phyloP scores from a whole-genome alignment of 164 flowering plant species.

The Pachysandra terminalis region DNA sequence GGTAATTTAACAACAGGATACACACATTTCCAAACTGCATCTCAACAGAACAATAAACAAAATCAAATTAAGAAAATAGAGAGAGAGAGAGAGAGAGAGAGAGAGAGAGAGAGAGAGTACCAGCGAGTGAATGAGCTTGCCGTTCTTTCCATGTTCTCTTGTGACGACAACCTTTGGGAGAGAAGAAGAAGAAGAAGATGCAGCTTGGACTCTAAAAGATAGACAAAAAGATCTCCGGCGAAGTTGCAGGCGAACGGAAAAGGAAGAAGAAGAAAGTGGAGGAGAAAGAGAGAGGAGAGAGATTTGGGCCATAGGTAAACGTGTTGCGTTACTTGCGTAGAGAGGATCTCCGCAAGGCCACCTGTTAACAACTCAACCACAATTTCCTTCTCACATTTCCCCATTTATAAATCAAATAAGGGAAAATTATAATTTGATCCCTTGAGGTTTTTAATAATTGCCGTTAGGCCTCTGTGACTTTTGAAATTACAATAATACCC shows the following conservation, averaged over 20 bases:
- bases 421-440: too few relatives aligned
- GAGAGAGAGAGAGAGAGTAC: constrained; percentile 30
- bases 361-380: background rate
- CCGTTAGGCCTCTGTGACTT: too few relatives aligned
- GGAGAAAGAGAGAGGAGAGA: constrained; percentile 30
- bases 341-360: constrained; percentile 3
- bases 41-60: too few relatives aligned
- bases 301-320: constrained; percentile 28
- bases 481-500: too few relatives aligned
- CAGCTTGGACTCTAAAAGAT: constrained; percentile 20
- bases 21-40: too few relatives aligned
- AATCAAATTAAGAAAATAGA: too few relatives aligned
- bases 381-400: too few relatives aligned
- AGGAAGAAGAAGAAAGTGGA: constrained; percentile 13
- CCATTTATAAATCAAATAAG: too few relatives aligned
- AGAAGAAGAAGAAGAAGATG: constrained; percentile 23
- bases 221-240: constrained; percentile 5
- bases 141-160: constrained; percentile 88
- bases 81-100: background rate
- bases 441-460: too few relatives aligned
- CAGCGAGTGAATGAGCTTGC: constrained; percentile 72
- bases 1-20: too few relatives aligned
- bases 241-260: constrained; percentile 4
- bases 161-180: constrained; percentile 79
- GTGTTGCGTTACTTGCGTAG: constrained; percentile 23